phyloP scores from a whole-genome alignment of 371 early-diverging fungal species.

The Mucor velutinosus region DNA sequence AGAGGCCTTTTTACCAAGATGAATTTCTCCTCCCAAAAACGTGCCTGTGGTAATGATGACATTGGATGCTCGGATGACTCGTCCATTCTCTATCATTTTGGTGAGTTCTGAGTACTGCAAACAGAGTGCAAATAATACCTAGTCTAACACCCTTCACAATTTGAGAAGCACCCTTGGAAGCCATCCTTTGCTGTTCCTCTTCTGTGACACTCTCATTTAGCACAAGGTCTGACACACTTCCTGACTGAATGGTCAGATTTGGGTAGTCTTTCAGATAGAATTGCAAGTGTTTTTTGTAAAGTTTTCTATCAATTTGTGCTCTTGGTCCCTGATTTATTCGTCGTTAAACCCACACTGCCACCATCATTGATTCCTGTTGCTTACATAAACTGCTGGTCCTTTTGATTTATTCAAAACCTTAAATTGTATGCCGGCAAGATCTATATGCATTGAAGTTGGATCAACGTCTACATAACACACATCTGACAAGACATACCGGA shows the following conservation, averaged over 20 bases:
- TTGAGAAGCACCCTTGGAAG: slow-evolving; percentile 31
- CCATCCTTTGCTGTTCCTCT: slow-evolving; percentile 26
- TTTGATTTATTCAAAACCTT: slow-evolving; percentile 84
- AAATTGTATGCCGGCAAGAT: slow-evolving; percentile 85
- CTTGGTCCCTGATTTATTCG: slow-evolving; percentile 63
- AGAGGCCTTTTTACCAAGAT: slow-evolving; percentile 53
- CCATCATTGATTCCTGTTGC: background rate
- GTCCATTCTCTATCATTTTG: slow-evolving; percentile 57
- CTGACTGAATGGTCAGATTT: slow-evolving; percentile 71
- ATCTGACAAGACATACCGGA: slow-evolving; percentile 41
- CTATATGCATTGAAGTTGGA: slow-evolving; percentile 24
- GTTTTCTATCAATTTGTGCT: slow-evolving; percentile 82
- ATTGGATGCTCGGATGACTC: slow-evolving; percentile 67
- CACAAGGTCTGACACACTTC: slow-evolving; percentile 76
- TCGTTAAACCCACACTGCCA: too few species aligned
- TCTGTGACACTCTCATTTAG: slow-evolving; percentile 44
- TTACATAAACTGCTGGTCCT: slow-evolving; percentile 86
- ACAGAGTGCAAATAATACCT: slow-evolving; percentile 21
- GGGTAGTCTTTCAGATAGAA: slow-evolving; percentile 62
- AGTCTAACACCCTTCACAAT: slow-evolving; percentile 42
- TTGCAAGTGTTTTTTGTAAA: slow-evolving; percentile 81
- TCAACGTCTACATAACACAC: background rate
- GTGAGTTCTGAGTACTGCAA: background rate
- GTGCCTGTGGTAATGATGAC: slow-evolving; percentile 88
- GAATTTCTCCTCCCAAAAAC: slow-evolving; percentile 85